Evolutionary conservation across 306 rosid species (phyloP).

Genomic region (Cucurbita ficifolia): DNA sequence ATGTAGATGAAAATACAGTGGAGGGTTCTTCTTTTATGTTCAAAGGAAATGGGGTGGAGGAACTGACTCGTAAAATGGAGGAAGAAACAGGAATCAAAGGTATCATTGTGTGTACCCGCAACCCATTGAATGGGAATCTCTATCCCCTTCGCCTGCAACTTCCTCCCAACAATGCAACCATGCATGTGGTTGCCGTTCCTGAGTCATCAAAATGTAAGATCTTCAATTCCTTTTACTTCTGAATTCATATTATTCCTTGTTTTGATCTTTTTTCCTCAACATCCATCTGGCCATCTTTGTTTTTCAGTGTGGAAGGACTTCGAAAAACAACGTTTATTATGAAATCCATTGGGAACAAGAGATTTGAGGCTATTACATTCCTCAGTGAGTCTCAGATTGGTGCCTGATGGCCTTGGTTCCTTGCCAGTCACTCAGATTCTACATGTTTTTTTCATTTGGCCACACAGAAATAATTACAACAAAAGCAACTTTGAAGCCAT

Average conservation of each 20-base stretch:
- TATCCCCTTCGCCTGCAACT: constrained; percentile 86
- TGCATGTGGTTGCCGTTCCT: constrained; percentile 59
- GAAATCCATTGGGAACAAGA: not conserved
- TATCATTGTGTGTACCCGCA: constrained; percentile 50
- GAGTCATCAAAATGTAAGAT: constrained; percentile 45
- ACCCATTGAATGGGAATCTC: constrained; percentile 66
- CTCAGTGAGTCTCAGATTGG: not conserved
- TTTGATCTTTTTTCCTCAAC: not conserved
- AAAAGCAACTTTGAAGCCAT: not conserved
- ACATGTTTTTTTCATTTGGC: not conserved
- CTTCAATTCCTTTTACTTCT: not conserved
- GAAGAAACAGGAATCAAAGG: constrained; percentile 72
- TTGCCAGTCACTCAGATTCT: not conserved
- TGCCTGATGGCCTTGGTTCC: not conserved
- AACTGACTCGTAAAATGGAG: constrained; percentile 51
- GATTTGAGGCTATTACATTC: not conserved
- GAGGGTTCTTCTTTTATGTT: constrained; percentile 41
- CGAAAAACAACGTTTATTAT: not conserved
- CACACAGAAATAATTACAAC: not conserved
- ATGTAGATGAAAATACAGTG: constrained; percentile 41
- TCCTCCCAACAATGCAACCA: constrained; percentile 73
- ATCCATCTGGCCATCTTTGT: not conserved
- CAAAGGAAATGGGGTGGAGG: constrained; percentile 71
- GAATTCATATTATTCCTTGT: not conserved
- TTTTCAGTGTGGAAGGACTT: not conserved